Evolutionary conservation across 1,284 basidiomycete genomes (phyloP).

Genomic region (Cronartium ribicola): DNA sequence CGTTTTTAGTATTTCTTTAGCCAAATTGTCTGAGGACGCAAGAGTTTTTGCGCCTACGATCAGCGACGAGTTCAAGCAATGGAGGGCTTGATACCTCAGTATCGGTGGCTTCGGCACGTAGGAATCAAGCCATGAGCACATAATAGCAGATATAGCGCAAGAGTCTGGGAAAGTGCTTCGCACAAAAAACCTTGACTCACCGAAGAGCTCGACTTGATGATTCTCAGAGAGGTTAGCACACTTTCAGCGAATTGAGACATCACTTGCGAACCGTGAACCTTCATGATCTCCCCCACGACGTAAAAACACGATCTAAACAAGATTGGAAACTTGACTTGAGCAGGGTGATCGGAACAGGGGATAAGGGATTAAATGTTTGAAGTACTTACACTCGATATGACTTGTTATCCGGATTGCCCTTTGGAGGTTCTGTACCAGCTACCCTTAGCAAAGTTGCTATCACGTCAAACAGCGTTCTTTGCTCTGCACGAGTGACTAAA

Average conservation of each 20-base stretch:
- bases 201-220: slow-evolving; percentile 16
- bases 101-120: slow-evolving; percentile 56
- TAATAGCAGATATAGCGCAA: slow-evolving; percentile 34
- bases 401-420: slow-evolving; percentile 15
- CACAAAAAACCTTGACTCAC: slow-evolving; percentile 4
- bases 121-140: slow-evolving; percentile 24
- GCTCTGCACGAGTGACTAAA: slow-evolving; percentile 21
- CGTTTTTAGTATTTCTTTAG: slow-evolving; percentile 80
- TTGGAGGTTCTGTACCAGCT: slow-evolving; percentile 26
- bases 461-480: slow-evolving; percentile 30
- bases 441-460: slow-evolving; percentile 17
- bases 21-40: slow-evolving; percentile 61
- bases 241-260: slow-evolving; percentile 94
- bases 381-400: slow-evolving; percentile 24
- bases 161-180: slow-evolving; percentile 43
- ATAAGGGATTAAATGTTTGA: background rate
- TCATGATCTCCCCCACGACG: slow-evolving; percentile 27
- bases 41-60: slow-evolving; percentile 73
- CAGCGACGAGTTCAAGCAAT: slow-evolving; percentile 71
- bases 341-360: background rate
- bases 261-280: slow-evolving; percentile 58
- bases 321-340: slow-evolving; percentile 9
- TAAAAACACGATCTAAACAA: slow-evolving; percentile 29
- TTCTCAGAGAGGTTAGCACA: slow-evolving; percentile 43
- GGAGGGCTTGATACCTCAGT: slow-evolving; percentile 74